Conservation (phyloP, 208 protist species). For the Leishmania aethiopica region DNA sequence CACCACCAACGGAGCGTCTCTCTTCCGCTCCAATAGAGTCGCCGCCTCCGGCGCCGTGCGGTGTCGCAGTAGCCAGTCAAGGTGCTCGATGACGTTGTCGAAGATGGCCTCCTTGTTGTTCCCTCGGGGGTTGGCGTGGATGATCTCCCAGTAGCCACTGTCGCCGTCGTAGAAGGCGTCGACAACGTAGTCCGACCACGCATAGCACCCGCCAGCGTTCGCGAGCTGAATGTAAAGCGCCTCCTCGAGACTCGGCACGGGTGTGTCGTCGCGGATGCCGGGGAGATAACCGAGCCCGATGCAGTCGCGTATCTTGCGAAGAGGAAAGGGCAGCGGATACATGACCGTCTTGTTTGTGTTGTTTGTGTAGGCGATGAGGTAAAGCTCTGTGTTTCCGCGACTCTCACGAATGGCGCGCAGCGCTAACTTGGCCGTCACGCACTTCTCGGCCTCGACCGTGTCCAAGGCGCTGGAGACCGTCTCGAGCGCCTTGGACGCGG, state of each 20-base stretch:
- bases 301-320: slow-evolving; percentile 72
- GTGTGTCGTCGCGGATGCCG: background rate
- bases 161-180: slow-evolving; percentile 62
- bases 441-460: slow-evolving; percentile 18
- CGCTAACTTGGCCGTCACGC: slow-evolving; percentile 45
- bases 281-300: slow-evolving; percentile 42
- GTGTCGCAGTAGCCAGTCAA: slow-evolving; percentile 53
- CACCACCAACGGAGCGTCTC: slow-evolving; percentile 18
- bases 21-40: slow-evolving; percentile 18
- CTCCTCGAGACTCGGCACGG: slow-evolving; percentile 37
- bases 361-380: slow-evolving; percentile 61
- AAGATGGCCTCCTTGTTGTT: slow-evolving; percentile 69
- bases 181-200: slow-evolving; percentile 85
- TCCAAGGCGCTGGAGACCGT: background rate
- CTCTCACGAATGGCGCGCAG: slow-evolving; percentile 50
- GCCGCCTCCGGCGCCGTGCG: slow-evolving; percentile 9
- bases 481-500: background rate
- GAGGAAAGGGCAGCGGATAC: slow-evolving; percentile 53
- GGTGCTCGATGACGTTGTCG: slow-evolving; percentile 62
- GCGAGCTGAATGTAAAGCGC: slow-evolving; percentile 71
- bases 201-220: slow-evolving; percentile 79
- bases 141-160: slow-evolving; percentile 65
- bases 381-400: slow-evolving; percentile 31
- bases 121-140: slow-evolving; percentile 47
- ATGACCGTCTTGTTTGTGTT: slow-evolving; percentile 39